Evolutionary conservation across 1,284 basidiomycete species (phyloP).

Genomic region (Cutaneotrichosporon spelunceum): DNA sequence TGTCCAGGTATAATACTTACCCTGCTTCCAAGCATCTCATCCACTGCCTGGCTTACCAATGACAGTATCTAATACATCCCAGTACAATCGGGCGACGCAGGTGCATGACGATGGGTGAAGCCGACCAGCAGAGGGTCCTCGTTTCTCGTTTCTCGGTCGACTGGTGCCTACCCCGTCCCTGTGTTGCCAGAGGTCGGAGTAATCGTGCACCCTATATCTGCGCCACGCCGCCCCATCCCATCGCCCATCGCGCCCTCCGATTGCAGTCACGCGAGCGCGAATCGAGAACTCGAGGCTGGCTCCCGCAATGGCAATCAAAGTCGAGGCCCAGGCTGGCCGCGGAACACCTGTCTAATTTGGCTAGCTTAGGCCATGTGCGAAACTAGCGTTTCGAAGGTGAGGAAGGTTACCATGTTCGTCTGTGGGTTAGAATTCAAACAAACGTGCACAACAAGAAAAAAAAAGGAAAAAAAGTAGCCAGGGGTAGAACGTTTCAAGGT

Average conservation of each 20-base stretch:
- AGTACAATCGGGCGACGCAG: neutral
- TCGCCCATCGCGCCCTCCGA: too few species aligned
- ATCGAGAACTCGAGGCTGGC: too few species aligned
- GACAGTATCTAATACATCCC: too few species aligned
- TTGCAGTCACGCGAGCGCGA: too few species aligned
- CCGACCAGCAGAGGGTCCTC: neutral
- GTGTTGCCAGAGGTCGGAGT: neutral
- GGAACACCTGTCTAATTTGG: neutral
- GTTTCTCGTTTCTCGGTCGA: neutral
- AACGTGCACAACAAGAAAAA: too few species aligned
- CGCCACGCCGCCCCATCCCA: neutral
- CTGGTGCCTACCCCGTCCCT: neutral
- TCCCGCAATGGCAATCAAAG: neutral
- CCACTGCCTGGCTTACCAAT: too few species aligned
- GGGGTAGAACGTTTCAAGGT: conserved; percentile 6
- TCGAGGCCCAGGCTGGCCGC: neutral
- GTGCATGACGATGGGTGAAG: neutral
- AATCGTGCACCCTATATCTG: neutral
- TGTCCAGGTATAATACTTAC: too few species aligned
- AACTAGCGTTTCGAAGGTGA: conserved; percentile 50
- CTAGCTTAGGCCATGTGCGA: neutral
- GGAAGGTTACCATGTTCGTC: conserved; percentile 53
- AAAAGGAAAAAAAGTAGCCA: neutral
- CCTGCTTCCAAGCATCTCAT: too few species aligned
- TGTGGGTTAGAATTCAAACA: conserved; percentile 13